Conservation (phyloP, 441 rosid genomes). For the Gossypium aridum region DNA sequence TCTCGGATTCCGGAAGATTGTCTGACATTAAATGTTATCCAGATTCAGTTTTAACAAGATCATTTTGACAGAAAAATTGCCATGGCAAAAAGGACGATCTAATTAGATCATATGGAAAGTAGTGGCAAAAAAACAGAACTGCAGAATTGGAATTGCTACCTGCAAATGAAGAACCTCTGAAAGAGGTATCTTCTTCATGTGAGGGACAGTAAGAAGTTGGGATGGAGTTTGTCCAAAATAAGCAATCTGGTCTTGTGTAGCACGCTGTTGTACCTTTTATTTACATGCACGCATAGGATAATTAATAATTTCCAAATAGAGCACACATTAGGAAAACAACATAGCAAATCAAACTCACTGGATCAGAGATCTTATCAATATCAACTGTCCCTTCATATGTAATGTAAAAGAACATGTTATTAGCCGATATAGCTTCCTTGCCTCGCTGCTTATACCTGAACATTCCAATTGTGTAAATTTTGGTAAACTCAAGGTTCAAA, state of each 20-base stretch:
- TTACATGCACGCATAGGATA: constrained; percentile 17
- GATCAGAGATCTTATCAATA: constrained; percentile 85
- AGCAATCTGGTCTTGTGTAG: constrained; percentile 98
- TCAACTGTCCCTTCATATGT: constrained; percentile 98
- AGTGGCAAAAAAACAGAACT: background rate
- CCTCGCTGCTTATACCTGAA: constrained; percentile 97
- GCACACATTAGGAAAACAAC: constrained; percentile 6
- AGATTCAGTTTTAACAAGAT: constrained; percentile 8
- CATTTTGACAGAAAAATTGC: background rate
- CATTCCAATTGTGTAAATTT: constrained; percentile 20
- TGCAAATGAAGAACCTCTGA: constrained; percentile 88
- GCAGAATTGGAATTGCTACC: constrained; percentile 31
- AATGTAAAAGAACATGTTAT: constrained; percentile 95
- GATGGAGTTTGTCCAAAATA: constrained; percentile 99
- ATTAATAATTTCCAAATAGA: constrained; percentile 16
- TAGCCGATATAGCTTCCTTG: constrained; percentile 92
- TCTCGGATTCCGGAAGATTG: constrained; percentile 88
- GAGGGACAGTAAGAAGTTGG: constrained; percentile 87
- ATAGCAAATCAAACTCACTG: constrained; percentile 45
- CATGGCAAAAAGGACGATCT: background rate
- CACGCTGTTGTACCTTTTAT: constrained; percentile 82
- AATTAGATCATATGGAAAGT: background rate
- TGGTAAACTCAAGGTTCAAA: background rate
- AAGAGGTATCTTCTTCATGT: constrained; percentile 76
- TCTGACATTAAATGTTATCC: constrained; percentile 42